Evolutionary conservation across 2,329 filamentous ascomycete species (phyloP), one percentile per base, ranked within the genome.

Genomic region (Chrysoporthe puriensis): DNA sequence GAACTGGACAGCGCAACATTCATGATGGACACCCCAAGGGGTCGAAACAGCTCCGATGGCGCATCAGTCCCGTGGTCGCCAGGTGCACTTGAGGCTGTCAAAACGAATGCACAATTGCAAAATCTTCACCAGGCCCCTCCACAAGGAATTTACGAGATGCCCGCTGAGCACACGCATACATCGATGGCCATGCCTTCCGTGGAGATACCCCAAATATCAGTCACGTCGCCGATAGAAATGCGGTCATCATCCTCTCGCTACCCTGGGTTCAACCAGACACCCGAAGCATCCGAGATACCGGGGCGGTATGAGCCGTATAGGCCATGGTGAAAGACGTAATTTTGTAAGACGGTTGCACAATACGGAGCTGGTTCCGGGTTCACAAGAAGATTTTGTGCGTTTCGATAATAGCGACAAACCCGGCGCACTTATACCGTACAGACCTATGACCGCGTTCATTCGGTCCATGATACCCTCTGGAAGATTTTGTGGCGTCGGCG

Each of bases 181-280:
- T 46, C 61, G 26, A 14, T 50, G 36, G 70, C 65, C 32, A 56
- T 44, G 1, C 32, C 56, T 43, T 72, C 73, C 1, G 72, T 70
- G 13, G 76, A 77, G 70, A 74, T 77, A 72, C 73, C 74, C 0
- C 71, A 71, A 9, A 69, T 70, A 14, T 70, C 72, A 1, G 62
- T 72, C 4, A 67, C 46, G 43, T 62, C 65, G 21, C 66, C 64
- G 32, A 58, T 59, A 14, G 42, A 60, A 8, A 21, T 14, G 2
- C 56, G 48, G 14, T 64, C 67, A 40, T 64, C 64, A 18, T 6
- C 56, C 11, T 64, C 61, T 34, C 43, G 64, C 50, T 69, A 64
- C 36, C 64, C 61, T 7, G 62, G 57, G 16, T 43, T 46, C 9
- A 59, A 64, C 36, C 57, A 62, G 32, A 57, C 59, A 14, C 60